phyloP scores from a whole-genome alignment of 441 rosid genomes.

The Erodium texanum region DNA sequence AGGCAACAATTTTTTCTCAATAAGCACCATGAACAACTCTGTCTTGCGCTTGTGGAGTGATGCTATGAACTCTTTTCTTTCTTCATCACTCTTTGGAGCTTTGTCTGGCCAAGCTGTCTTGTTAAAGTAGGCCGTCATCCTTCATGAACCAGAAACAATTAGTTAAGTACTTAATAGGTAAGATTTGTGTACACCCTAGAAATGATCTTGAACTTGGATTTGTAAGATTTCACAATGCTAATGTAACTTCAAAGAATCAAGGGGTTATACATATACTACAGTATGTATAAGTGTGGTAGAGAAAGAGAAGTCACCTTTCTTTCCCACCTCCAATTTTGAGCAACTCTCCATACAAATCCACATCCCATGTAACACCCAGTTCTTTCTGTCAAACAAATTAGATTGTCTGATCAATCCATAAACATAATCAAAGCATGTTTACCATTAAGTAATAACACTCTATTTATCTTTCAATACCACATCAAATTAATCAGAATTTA shows the following conservation, averaged over 20 bases:
- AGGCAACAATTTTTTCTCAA: slow-evolving; percentile 76
- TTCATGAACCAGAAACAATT: slow-evolving; percentile 21
- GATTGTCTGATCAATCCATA: background rate
- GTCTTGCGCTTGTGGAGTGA: slow-evolving; percentile 84
- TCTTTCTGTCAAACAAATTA: slow-evolving; percentile 40
- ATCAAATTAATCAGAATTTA: background rate
- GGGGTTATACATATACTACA: background rate
- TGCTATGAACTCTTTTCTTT: slow-evolving; percentile 76
- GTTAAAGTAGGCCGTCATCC: slow-evolving; percentile 94
- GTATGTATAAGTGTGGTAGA: background rate
- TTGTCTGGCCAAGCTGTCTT: slow-evolving; percentile 83
- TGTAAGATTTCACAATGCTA: background rate
- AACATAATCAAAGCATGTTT: background rate
- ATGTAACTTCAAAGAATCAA: background rate
- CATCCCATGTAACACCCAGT: slow-evolving; percentile 79
- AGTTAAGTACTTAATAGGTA: background rate
- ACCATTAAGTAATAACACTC: background rate
- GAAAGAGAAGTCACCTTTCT: slow-evolving; percentile 48
- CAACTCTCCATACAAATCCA: slow-evolving; percentile 79
- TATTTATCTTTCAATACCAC: background rate
- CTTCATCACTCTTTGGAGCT: slow-evolving; percentile 75
- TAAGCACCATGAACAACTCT: slow-evolving; percentile 82
- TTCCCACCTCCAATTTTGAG: slow-evolving; percentile 95
- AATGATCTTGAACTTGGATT: background rate
- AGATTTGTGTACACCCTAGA: no score